Conservation (phyloP, 805 yeast species). For the Huiozyma sinensis region DNA sequence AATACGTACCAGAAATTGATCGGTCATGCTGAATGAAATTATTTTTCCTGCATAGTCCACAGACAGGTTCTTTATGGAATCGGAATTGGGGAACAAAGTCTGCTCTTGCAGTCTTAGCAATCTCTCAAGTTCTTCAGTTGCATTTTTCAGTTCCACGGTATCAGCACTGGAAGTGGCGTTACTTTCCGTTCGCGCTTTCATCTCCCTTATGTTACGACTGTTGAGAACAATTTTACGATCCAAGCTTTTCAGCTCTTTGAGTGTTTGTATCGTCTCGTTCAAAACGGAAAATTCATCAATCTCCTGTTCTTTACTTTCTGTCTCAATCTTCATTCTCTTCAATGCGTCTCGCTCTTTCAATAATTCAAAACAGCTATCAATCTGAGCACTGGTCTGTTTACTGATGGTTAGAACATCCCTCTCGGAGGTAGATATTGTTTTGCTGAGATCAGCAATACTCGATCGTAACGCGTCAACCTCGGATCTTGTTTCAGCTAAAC, state of each 20-base stretch:
- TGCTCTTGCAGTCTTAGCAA: too few species aligned
- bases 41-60: not conserved
- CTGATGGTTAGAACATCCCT: slow-evolving; percentile 13
- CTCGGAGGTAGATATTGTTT: slow-evolving; percentile 1
- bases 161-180: too few species aligned
- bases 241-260: too few species aligned
- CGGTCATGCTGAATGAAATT: not conserved
- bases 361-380: slow-evolving; percentile 19
- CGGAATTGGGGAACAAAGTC: too few species aligned
- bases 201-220: too few species aligned
- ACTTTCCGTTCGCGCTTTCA: too few species aligned
- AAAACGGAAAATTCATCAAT: not conserved
- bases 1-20: not conserved
- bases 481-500: slow-evolving; percentile 8
- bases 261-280: not conserved
- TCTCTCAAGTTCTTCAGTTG: too few species aligned
- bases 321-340: slow-evolving; percentile 4
- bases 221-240: too few species aligned
- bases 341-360: slow-evolving; percentile 12
- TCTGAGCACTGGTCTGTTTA: slow-evolving; percentile 12
- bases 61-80: not conserved
- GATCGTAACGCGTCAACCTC: slow-evolving; percentile 15
- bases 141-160: too few species aligned
- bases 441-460: slow-evolving; percentile 9
- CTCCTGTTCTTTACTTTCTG: slow-evolving; percentile 2